Evolutionary conservation across 2,329 filamentous ascomycete genomes (phyloP), one percentile per base, ranked within the genome.

Genomic region (Neurospora crassa): DNA sequence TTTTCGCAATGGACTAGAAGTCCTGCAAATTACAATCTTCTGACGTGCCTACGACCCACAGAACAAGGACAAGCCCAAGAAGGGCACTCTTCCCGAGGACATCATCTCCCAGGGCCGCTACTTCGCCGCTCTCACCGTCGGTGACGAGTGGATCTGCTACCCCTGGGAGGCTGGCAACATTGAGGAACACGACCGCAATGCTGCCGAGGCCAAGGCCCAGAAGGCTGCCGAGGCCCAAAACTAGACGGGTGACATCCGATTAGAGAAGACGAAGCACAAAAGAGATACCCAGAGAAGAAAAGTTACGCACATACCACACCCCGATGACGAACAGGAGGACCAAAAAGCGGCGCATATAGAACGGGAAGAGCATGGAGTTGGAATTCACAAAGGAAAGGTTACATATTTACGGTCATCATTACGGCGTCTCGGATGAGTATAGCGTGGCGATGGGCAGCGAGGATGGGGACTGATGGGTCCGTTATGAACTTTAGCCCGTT

Each of bases 81-180:
- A 97, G 87, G 96, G 96, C 70, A 83, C 83, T 24, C 86, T 99
- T 71, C 94, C 96, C 12, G 78, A 88, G 24, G 90, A 93, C 45
- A 93, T 98, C 88, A 85, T 95, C 74, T 83, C 86, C 53, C 83
- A 89, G 70, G 87, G 88, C 71, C 87, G 91, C 77, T 99, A 99
- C 83, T 82, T 92, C 76, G 96, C 96, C 29, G 93, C 96, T 29
- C 86, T 91, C 79, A 98, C 95, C 6, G 92, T 96, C 41, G 88
- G 88, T n/a, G 95, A 99, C 82, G 91, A 94, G 75, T 99, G 96
- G 96, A 98, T 98, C 80, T 96, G 93, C 87, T 99, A 99, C 83
- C 96, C 96, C 18, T 99, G 96, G 96, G 96, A 98, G 84, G 96
- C 96, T 63, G 91, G 83, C 42, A 92, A 97, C 80, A 97, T 98